Conservation (phyloP, 495 filamentous ascomycete genomes). For the Hamigera avellanea region DNA sequence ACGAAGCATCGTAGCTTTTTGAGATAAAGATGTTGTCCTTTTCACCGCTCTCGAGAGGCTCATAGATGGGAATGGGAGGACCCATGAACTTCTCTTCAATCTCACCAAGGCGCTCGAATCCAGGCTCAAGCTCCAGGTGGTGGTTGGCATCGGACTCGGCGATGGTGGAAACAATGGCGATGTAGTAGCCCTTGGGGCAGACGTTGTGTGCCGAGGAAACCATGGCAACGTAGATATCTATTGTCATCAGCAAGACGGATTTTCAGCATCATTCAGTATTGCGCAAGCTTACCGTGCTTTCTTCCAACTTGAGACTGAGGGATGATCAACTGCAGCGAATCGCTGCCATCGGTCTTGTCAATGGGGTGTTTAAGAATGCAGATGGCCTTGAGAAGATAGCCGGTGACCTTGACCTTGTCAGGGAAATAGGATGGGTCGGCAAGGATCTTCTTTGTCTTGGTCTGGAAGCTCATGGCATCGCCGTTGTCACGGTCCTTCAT, state of each 20-base stretch:
- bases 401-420: constrained; percentile 71
- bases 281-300: constrained; percentile 60
- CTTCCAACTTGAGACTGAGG: constrained; percentile 93
- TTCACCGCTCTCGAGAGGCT: constrained; percentile 75
- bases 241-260: constrained; percentile 11
- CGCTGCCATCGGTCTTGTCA: constrained; percentile 69
- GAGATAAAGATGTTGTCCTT: constrained; percentile 94
- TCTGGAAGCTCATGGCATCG: constrained; percentile 84
- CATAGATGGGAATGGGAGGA: constrained; percentile 81
- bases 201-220: constrained; percentile 96
- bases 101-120: constrained; percentile 83
- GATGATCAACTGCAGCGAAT: constrained; percentile 94
- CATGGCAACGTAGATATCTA: constrained; percentile 96
- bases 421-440: constrained; percentile 97
- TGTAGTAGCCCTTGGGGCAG: constrained; percentile 97
- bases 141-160: constrained; percentile 86
- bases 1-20: constrained; percentile 95
- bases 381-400: constrained; percentile 88
- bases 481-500: constrained; percentile 78
- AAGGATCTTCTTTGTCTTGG: constrained; percentile 90
- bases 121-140: constrained; percentile 86
- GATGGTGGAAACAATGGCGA: constrained; percentile 96
- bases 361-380: constrained; percentile 97
- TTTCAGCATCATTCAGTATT: neutral
- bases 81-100: constrained; percentile 98